Base-by-base conservation (phyloP, 2,329 filamentous ascomycete species). In the Calonectria pseudoturangicola region DNA sequence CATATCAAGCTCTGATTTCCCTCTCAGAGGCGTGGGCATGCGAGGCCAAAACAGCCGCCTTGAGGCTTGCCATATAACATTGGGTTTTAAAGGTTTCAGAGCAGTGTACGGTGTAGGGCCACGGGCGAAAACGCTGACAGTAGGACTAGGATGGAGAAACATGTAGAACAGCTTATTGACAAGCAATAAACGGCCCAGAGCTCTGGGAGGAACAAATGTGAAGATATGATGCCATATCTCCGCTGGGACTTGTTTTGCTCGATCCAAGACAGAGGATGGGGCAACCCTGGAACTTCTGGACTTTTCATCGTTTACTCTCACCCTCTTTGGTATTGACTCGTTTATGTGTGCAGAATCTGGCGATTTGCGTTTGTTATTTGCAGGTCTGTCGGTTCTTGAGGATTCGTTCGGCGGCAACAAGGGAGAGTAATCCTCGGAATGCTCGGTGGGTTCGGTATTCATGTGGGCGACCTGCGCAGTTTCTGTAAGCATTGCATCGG, bases 161-260 rank as follows among this genome's bases (percentile, higher is more conserved):
- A 79, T 79, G 85, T 91, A 89, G 85, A 95, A 95, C 80, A 88
- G 83, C 84, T 88, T 92, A 87, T 92, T 94, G 87, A 93, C 89
- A 82, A 86, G 85, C 83, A 94, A 87, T 85, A 94, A 87, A 84
- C 86, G 88, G 80, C 92, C 92, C 80, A 95, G 86, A 74, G 88
- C 86, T 81, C 84, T 87, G 70, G 93, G 92, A 72, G 91, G 88
- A 82, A 92, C 89, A 81, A 91, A 92, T 79, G 88, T 89, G 82
- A 95, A 94, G 79, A 94, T 87, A 80, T 89, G 88, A 80, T 94
- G 92, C 92, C 93, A 94, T 79, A 94, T 85, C 83, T 92, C 90
- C 77, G 87, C 86, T 80, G 92, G 89, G 70, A 92, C 86, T 70
- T 80, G 79, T 45, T 70, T 75, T 66, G 79, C 64, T 45, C 77